phyloP scores from a whole-genome alignment of 805 yeast species.

The Candida adriatica region DNA sequence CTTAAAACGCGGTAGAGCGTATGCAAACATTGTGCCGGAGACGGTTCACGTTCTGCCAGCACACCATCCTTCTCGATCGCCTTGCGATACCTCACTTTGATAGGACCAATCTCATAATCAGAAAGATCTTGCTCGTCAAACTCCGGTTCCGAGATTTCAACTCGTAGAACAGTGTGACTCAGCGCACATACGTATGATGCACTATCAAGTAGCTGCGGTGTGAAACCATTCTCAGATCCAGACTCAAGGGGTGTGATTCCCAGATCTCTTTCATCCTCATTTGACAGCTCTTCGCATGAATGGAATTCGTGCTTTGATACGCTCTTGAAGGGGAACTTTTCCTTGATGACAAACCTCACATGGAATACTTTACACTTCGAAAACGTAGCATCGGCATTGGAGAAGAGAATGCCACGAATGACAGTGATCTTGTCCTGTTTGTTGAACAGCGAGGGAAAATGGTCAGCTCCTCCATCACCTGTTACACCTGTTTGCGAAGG shows the following conservation, averaged over 20 bases:
- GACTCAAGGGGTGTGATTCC: slow-evolving; percentile 13
- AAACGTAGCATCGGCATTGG: slow-evolving; percentile 22
- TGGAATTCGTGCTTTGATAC: slow-evolving; percentile 29
- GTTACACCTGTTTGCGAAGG: slow-evolving; percentile 21
- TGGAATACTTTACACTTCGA: slow-evolving; percentile 25
- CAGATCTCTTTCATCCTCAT: slow-evolving; percentile 27
- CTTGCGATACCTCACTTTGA: slow-evolving; percentile 43
- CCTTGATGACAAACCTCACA: slow-evolving; percentile 29
- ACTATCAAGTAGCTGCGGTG: slow-evolving; percentile 36
- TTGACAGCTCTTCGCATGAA: slow-evolving; percentile 18
- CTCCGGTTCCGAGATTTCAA: slow-evolving; percentile 46
- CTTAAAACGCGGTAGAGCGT: slow-evolving; percentile 57
- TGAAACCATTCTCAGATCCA: slow-evolving; percentile 9
- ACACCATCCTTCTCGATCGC: slow-evolving; percentile 25
- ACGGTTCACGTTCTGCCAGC: slow-evolving; percentile 32
- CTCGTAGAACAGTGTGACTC: slow-evolving; percentile 41
- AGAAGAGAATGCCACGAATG: slow-evolving; percentile 24
- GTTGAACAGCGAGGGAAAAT: slow-evolving; percentile 10
- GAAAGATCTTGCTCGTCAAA: slow-evolving; percentile 40
- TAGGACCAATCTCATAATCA: slow-evolving; percentile 41
- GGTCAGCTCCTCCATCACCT: slow-evolving; percentile 22
- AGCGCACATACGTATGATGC: slow-evolving; percentile 40
- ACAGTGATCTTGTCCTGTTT: slow-evolving; percentile 18
- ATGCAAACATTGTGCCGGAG: slow-evolving; percentile 49
- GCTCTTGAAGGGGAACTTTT: slow-evolving; percentile 9